These are phyloP conservation scores for Salvia sclarea DNA, from an alignment of 305 asterid species.

Conservation along the genomic window DNA sequence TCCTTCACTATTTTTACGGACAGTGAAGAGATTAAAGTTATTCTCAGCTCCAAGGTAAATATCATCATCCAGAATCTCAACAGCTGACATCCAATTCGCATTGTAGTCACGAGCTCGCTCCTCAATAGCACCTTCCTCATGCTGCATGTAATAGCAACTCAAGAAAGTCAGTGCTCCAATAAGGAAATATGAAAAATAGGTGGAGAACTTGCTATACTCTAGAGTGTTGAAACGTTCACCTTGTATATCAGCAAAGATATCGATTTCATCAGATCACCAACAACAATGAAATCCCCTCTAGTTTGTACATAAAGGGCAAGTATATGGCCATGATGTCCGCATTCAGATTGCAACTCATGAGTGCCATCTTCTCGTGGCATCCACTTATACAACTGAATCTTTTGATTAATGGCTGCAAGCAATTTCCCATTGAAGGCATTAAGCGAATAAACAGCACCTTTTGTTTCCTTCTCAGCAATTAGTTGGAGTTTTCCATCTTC, in stretches of 20 bases:
- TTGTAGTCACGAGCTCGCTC: constrained; percentile 99
- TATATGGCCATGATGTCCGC: constrained; percentile 99
- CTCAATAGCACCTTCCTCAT: constrained; percentile 97
- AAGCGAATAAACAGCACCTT: constrained; percentile 95
- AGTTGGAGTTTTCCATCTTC: constrained; percentile 94
- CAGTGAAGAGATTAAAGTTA: constrained; percentile 81
- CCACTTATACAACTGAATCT: constrained; percentile 97
- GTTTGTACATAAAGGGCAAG: constrained; percentile 98
- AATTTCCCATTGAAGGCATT: constrained; percentile 92
- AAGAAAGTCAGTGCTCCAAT: constrained; percentile 1
- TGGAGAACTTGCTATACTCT: neutral
- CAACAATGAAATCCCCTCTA: constrained; percentile 96
- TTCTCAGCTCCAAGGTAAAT: constrained; percentile 92
- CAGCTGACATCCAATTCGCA: constrained; percentile 98
- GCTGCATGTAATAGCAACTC: constrained; percentile 44
- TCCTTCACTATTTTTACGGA: constrained; percentile 93
- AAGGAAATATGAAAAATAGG: neutral
- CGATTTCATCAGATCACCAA: constrained; percentile 98
- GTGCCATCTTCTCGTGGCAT: constrained; percentile 89
- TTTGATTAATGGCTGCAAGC: constrained; percentile 96
- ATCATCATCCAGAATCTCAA: constrained; percentile 94
- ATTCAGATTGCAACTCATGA: constrained; percentile 92
- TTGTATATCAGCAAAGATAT: constrained; percentile 90
- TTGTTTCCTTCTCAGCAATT: constrained; percentile 85
- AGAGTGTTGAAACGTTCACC: constrained; percentile 45